Conservation (phyloP, 345 rosid genomes). For the Rhodomyrtus tomentosa region DNA sequence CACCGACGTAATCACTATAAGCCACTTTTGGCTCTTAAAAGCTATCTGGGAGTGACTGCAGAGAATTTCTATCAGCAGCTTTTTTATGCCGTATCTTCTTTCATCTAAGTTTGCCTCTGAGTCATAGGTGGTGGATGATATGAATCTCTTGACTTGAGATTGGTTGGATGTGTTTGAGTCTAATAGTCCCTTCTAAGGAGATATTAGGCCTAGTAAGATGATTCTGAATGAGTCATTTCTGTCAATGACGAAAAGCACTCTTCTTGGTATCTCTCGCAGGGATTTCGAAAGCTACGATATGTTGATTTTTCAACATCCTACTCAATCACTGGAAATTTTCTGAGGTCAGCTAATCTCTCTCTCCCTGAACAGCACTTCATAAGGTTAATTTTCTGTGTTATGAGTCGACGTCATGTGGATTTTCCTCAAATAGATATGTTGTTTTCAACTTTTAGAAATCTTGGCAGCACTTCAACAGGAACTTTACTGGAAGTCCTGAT, state of each 20-base stretch:
- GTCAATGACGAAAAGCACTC: not conserved
- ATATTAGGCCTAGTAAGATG: not conserved
- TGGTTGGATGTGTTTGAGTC: not conserved
- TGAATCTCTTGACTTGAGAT: not conserved
- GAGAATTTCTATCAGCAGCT: not conserved
- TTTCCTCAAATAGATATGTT: not conserved
- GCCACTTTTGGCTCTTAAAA: not conserved
- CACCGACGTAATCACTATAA: not conserved
- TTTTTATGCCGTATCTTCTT: not conserved
- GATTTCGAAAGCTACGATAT: constrained; percentile 48
- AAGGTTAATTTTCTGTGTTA: not conserved
- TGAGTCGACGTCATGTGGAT: not conserved
- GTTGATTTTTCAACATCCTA: constrained; percentile 68
- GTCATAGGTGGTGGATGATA: not conserved
- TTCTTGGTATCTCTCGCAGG: constrained; percentile 28
- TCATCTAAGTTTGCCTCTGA: not conserved
- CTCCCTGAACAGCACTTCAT: not conserved
- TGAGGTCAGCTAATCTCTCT: constrained; percentile 33
- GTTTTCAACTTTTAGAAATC: constrained; percentile 23
- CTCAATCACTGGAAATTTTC: constrained; percentile 61
- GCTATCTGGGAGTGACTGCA: not conserved
- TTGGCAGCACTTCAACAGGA: constrained; percentile 44
- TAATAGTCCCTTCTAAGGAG: not conserved
- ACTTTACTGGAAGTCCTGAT: constrained; percentile 54
- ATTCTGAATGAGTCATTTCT: not conserved